These are phyloP conservation scores for Lentinus polychrous DNA, from an alignment of 1,284 basidiomycete genomes.

Conservation along the genomic window DNA sequence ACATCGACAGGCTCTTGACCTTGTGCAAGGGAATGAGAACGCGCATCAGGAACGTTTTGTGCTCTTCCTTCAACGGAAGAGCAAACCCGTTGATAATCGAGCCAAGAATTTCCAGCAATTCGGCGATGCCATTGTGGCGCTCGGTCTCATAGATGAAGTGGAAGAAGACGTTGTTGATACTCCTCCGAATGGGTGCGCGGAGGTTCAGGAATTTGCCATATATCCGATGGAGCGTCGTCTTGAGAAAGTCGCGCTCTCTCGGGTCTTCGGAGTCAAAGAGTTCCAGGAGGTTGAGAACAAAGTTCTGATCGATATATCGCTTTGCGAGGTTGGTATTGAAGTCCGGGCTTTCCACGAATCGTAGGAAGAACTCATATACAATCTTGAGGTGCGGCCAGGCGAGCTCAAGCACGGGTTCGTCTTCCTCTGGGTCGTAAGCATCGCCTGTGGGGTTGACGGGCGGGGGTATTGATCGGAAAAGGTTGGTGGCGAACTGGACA, in stretches of 20 bases:
- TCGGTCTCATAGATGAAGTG: constrained; percentile 99
- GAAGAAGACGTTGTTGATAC: constrained; percentile 99
- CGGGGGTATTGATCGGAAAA: constrained; percentile 99
- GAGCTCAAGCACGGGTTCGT: constrained; percentile 97
- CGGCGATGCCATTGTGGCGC: constrained; percentile 98
- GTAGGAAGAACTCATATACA: constrained; percentile 99
- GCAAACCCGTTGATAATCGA: constrained; percentile 99
- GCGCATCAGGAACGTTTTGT: constrained; percentile 96
- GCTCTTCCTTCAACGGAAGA: constrained; percentile 96
- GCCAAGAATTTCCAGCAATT: constrained; percentile 95
- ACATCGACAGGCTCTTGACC: constrained; percentile 93
- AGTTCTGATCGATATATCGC: constrained; percentile 94
- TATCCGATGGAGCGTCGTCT: constrained; percentile 98
- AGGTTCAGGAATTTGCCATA: constrained; percentile 99
- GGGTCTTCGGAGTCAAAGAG: constrained; percentile 99
- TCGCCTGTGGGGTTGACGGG: constrained; percentile 98
- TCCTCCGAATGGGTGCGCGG: constrained; percentile 96
- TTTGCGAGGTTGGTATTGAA: constrained; percentile 99
- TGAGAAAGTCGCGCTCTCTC: constrained; percentile 97
- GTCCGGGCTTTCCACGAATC: constrained; percentile 96
- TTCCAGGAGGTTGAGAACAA: constrained; percentile 94
- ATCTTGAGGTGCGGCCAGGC: constrained; percentile 99
- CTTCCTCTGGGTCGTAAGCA: constrained; percentile 99
- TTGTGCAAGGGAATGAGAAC: constrained; percentile 98
- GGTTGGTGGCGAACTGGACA: constrained; percentile 86